A percentile compares a stretch with the other conserved stretches of the same genome.
These are phyloP conservation scores for Leishmania martiniquensis DNA, from an alignment of 208 protist genomes.

Conservation along the genomic window DNA sequence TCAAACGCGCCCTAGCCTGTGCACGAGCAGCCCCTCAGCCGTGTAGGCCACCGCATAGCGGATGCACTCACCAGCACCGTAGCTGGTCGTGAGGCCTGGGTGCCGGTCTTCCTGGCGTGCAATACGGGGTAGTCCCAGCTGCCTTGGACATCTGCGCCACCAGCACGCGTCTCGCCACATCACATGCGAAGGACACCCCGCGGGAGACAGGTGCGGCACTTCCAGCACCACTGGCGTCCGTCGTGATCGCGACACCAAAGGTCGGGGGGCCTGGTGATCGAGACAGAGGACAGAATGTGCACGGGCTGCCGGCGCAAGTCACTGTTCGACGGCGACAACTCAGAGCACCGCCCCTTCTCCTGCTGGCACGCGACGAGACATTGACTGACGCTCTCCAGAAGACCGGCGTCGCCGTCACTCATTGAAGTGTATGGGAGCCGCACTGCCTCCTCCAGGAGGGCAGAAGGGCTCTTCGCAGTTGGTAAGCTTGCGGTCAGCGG, in stretches of 20 bases:
- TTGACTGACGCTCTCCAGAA: slow-evolving; percentile 76
- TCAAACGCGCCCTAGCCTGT: background rate
- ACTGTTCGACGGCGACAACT: background rate
- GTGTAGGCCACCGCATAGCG: slow-evolving; percentile 59
- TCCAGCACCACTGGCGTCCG: background rate
- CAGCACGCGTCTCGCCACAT: slow-evolving; percentile 40
- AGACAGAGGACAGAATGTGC: slow-evolving; percentile 16
- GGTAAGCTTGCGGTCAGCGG: background rate
- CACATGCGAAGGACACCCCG: slow-evolving; percentile 60
- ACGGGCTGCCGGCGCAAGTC: slow-evolving; percentile 23
- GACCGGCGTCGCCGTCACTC: slow-evolving; percentile 79
- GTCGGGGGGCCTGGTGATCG: slow-evolving; percentile 62
- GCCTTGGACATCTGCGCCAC: slow-evolving; percentile 86
- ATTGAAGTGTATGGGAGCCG: slow-evolving; percentile 66
- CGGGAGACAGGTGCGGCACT: background rate
- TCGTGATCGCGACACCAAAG: slow-evolving; percentile 39
- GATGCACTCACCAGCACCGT: slow-evolving; percentile 76
- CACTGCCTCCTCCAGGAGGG: background rate
- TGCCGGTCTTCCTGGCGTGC: slow-evolving; percentile 35
- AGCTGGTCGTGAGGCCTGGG: slow-evolving; percentile 67
- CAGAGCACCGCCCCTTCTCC: background rate
- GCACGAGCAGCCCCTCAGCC: background rate
- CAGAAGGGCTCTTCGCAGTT: background rate
- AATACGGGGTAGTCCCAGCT: slow-evolving; percentile 64
- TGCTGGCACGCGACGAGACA: background rate